These are phyloP conservation scores for Microascus cirrosus DNA, from an alignment of 2,329 filamentous ascomycete species.

Conservation along the genomic window DNA sequence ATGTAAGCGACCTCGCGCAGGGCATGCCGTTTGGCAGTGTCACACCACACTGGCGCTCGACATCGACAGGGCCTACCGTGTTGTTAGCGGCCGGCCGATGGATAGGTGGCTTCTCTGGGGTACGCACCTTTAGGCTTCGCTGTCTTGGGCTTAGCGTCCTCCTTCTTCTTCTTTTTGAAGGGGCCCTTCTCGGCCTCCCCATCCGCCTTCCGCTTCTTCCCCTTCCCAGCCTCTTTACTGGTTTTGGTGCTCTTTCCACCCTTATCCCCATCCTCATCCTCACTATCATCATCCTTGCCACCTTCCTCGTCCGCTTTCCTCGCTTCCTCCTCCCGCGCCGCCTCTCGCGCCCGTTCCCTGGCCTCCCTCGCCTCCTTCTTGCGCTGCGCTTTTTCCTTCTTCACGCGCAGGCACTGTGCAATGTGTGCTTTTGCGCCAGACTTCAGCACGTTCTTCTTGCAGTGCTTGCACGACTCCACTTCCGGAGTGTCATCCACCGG, in stretches of 20 bases:
- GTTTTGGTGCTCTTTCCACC: conserved; percentile 34
- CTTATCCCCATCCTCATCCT: conserved; percentile 30
- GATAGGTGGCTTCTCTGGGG: neutral
- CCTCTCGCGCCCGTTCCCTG: conserved; percentile 52
- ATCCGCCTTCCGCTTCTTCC: conserved; percentile 71
- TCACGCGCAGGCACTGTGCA: conserved; percentile 70
- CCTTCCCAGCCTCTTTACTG: conserved; percentile 30
- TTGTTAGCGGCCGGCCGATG: neutral
- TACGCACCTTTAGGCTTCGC: conserved; percentile 67
- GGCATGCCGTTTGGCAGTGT: conserved; percentile 73
- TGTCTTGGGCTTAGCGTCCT: conserved; percentile 73
- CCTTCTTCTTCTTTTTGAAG: conserved; percentile 91
- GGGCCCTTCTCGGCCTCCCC: conserved; percentile 69
- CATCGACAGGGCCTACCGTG: conserved; percentile 68
- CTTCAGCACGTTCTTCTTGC: conserved; percentile 77
- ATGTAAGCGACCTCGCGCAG: conserved; percentile 80
- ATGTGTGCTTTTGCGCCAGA: conserved; percentile 70
- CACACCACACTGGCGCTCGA: conserved; percentile 89
- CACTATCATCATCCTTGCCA: conserved; percentile 36
- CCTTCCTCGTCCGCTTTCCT: conserved; percentile 37
- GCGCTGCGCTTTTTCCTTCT: conserved; percentile 68
- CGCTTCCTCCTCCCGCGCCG: conserved; percentile 45
- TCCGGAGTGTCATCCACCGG: conserved; percentile 73
- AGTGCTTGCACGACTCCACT: conserved; percentile 82
- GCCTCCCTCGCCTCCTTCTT: conserved; percentile 68